A percentile compares a stretch with the other conserved stretches of the same genome.
phyloP scores from a whole-genome alignment of 2,329 filamentous ascomycete genomes.

The Fusarium xylarioides region DNA sequence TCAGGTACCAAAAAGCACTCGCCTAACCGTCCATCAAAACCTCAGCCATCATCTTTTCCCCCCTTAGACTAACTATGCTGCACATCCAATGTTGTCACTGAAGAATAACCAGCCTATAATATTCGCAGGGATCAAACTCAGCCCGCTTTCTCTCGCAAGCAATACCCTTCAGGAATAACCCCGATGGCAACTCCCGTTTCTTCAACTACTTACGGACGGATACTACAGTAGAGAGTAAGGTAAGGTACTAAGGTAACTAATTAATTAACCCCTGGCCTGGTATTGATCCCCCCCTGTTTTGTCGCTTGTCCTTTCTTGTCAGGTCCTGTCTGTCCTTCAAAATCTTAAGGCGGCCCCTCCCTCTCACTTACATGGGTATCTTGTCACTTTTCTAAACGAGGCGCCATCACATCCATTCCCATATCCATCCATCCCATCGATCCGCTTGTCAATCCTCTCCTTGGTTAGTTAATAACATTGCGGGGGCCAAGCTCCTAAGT shows the following conservation, averaged over 20 bases:
- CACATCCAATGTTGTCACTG: background rate
- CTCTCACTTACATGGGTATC: conserved; percentile 14
- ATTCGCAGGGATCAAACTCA: conserved; percentile 2
- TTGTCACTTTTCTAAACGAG: conserved; percentile 13
- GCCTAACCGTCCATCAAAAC: conserved; percentile 1
- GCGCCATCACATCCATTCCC: background rate
- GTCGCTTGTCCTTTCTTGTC: background rate
- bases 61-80: background rate
- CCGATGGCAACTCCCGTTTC: conserved; percentile 23
- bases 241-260: background rate
- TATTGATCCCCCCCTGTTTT: conserved; percentile 4
- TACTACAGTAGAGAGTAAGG: background rate
- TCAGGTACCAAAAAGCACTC: conserved; percentile 8
- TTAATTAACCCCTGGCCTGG: background rate
- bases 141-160: conserved; percentile 30
- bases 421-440: conserved; percentile 18
- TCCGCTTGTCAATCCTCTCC: conserved; percentile 33
- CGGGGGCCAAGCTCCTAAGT: conserved; percentile 18
- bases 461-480: conserved; percentile 4
- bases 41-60: conserved; percentile 9
- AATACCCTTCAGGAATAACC: conserved; percentile 29
- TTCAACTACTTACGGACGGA: background rate
- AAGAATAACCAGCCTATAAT: background rate
- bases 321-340: background rate
- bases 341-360: background rate